Evolutionary conservation across 768 basidiomycete species (phyloP), one percentile per base, ranked within the genome.

Genomic region (Pisolithus sp.): DNA sequence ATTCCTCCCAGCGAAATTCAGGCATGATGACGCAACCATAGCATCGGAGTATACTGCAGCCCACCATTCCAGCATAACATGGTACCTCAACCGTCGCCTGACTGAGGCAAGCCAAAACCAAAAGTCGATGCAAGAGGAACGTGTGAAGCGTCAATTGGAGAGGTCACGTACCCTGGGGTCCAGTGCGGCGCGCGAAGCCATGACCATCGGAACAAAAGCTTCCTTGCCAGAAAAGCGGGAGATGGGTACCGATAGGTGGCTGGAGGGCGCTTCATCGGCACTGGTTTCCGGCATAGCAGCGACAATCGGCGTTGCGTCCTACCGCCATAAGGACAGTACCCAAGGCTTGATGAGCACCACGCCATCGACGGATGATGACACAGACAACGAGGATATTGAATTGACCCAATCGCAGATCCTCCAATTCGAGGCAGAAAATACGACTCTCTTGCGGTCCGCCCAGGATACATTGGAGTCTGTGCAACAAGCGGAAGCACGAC

Each of bases 361-460:
- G 26, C 68, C 69, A 36, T 72, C 71, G 34, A 61, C 65, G 30
- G 71, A 71, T 28, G 69, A 68, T 30, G 80, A 82, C 37, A 81
- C 83, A 46, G 89, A 89, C 49, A 83, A 86, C 37, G 86, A 91
- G 51, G 87, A 91, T 55, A 71, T 86, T 18, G 88, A 93, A 62
- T 76, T 96, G n/a, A 80, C 87, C 0, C 77, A 80, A 40, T 91
- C 88, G 5, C 92, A 93, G 65, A 89, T 96, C 50, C 82, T 90
- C 63, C 90, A 92, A 64, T 97, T 97, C 65, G 93, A 96, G 71
- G 73, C 79, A 9, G 95, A 98, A 68, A 97, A 97, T 63, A 86
- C 89, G 41, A 80, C 81, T 50, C 86, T 98, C 48, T 71, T 98
- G 36, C 83, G 83, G 58, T 79, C 79, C 45, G 91, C 91, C 45